These are phyloP conservation scores for Leccinellum luteum DNA, from an alignment of 768 basidiomycete genomes.

Conservation along the genomic window DNA sequence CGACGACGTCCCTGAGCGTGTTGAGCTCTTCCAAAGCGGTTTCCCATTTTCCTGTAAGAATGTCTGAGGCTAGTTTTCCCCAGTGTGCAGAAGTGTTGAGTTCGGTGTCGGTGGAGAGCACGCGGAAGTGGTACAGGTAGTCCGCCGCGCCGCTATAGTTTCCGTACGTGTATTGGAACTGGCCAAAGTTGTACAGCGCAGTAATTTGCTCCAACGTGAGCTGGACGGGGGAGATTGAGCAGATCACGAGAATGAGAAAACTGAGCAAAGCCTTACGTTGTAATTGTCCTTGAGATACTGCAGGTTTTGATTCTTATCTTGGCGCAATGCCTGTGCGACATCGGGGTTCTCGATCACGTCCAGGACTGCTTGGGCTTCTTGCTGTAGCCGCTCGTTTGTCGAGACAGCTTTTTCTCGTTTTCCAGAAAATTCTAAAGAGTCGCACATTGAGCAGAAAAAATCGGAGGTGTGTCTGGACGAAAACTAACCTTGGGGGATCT, in stretches of 20 bases:
- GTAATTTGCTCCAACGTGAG: slow-evolving; percentile 94
- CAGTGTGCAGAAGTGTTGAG: slow-evolving; percentile 96
- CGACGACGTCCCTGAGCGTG: slow-evolving; percentile 89
- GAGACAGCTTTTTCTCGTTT: slow-evolving; percentile 81
- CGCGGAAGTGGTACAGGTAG: slow-evolving; percentile 98
- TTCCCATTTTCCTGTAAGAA: slow-evolving; percentile 93
- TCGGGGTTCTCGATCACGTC: slow-evolving; percentile 97
- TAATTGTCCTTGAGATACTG: slow-evolving; percentile 93
- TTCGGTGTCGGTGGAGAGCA: slow-evolving; percentile 90
- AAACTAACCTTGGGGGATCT: slow-evolving; percentile 62
- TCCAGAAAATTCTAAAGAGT: slow-evolving; percentile 68
- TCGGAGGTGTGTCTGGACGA: not conserved
- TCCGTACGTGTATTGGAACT: slow-evolving; percentile 98
- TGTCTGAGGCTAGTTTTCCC: slow-evolving; percentile 98
- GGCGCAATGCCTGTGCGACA: slow-evolving; percentile 88
- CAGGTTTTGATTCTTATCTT: slow-evolving; percentile 97
- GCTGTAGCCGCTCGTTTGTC: slow-evolving; percentile 80
- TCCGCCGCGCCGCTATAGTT: slow-evolving; percentile 96
- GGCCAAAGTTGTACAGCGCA: slow-evolving; percentile 95
- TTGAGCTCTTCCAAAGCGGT: slow-evolving; percentile 94
- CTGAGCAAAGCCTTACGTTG: slow-evolving; percentile 50
- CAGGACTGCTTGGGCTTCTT: slow-evolving; percentile 89
- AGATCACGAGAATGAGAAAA: not conserved
- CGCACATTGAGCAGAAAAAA: not conserved
- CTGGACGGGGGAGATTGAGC: slow-evolving; percentile 41